Base-by-base conservation (phyloP, 768 basidiomycete genomes). In the Auriscalpium vulgare region DNA sequence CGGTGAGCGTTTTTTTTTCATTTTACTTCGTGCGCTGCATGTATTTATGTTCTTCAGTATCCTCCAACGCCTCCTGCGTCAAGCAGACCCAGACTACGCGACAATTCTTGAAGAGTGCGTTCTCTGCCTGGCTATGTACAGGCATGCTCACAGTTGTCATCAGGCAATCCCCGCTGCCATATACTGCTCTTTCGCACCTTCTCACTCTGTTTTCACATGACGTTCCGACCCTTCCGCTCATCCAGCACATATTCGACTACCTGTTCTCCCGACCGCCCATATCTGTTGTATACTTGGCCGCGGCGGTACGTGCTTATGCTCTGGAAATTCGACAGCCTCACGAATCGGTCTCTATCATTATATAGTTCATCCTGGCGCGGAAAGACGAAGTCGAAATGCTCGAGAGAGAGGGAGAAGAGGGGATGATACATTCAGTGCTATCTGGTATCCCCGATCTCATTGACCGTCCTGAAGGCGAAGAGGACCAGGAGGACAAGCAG, bases 131-230 rank as follows among this genome's bases (percentile, higher is more conserved):
- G 29, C 29, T 7, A 2, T 29, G 29, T 29, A 16, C 11, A 19
- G 34, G n/a, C n/a, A 37, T 38, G 17, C 48, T 58, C 48, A 48
- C 54, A 36, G 10, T 16, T 45, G 29, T 16, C 51, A 50, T 6
- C 56, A 91, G 87, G 52, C 80, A 77, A 29, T 81, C 88, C 0
- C 89, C 88, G 0, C 75, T 95, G 1, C 94, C 94, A 0, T 95
- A 92, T 66, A 91, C 87, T 66, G 90, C 93, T 0, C 79, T 97
- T 16, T 90, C 92, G 4, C 90, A 93, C 71, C 81, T 97, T 36
- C 75, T 97, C 37, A 95, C 93, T 0, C 78, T 95, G 35, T 93
- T 97, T 72, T 84, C 94, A 10, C 94, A 97, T 68, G 93, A 97
- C 62, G 79, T 93, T 55, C 91, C 94, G 8, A 89, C 88, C 2